Evolutionary conservation across 225 moss, liverwort and hornwort genomes (phyloP), one percentile per base, ranked within the genome.

Genomic region (Bryoerythrophyllum caledonicum): DNA sequence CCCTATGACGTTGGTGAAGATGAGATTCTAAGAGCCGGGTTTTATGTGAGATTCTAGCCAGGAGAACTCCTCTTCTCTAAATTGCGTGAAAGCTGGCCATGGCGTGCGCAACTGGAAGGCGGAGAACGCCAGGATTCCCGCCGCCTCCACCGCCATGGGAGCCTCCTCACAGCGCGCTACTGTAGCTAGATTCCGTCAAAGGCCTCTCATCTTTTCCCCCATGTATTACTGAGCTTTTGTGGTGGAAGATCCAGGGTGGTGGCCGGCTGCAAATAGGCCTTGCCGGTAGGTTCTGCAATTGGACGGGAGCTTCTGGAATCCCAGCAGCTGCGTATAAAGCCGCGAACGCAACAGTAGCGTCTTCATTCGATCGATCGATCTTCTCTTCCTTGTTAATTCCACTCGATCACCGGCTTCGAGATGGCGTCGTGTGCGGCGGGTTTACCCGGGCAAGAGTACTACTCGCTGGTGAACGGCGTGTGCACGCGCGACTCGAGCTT

Each of bases 401-500:
- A 37, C 4, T 62, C n/a, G 35, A 10, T 13, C 60, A 28, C 3
- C 65, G 16, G 65, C 65, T 16, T 87, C 84, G 61, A 84, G 7
- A 30, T 15, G 30, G 60, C 26, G 28, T 89, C 14, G 28, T 88
- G 89, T 80, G 85, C 90, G 28, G 76, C 78, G 25, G 87, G 52
- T 7, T 67, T 90, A 65, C 49, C 78, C 5, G 92, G 83, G 23
- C 74, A 70, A 10, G 70, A 84, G 68, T 80, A 94, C 82, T 96
- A 86, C 81, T 65, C 78, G 49, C 3, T 56, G 3, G 44, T 79
- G 38, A 0, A 70, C 4, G 92, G 94, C 43, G 65, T 74, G 3
- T 96, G 96, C 68, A 83, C 83, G 2, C 86, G 92, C 32, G 74
- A 89, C n/a, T 7, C 49, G 0, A 93, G 94, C 61, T 96, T 52